A percentile compares a stretch with the other conserved stretches of the same genome.
Conservation (phyloP, 2,329 filamentous ascomycete species). For the Arthrobotrys sinensis region DNA sequence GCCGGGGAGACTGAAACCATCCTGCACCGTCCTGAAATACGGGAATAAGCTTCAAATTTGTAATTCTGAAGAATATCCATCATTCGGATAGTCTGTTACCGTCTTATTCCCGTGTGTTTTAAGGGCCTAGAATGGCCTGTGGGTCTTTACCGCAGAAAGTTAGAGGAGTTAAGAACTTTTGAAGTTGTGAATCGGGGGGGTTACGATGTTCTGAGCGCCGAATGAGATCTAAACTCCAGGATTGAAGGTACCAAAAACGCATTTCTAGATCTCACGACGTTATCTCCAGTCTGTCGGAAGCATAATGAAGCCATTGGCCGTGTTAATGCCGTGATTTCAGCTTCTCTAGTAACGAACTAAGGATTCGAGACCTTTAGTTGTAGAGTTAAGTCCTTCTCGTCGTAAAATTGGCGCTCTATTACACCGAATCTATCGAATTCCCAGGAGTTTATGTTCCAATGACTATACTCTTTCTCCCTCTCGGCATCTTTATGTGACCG, state of each 20-base stretch:
- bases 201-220: background rate
- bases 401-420: background rate
- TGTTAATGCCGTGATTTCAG: conserved; percentile 16
- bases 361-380: background rate
- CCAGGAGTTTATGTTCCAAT: too few relatives aligned
- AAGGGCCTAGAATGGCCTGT: conserved; percentile 12
- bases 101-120: conserved; percentile 27
- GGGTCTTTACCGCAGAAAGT: conserved; percentile 1
- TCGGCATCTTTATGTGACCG: background rate
- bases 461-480: background rate
- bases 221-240: conserved; percentile 6
- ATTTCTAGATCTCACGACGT: background rate
- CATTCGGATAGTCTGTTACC: conserved; percentile 5
- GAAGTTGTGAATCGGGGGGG: background rate
- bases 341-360: background rate
- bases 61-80: conserved; percentile 3
- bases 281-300: background rate
- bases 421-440: background rate
- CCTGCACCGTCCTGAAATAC: background rate
- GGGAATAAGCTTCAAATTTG: conserved; percentile 12
- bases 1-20: conserved; percentile 30
- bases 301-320: background rate
- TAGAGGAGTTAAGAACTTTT: conserved; percentile 4
- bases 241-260: conserved; percentile 1
- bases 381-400: background rate